Evolutionary conservation across 2,329 filamentous ascomycete species (phyloP).

Genomic region (Fusarium denticulatum): DNA sequence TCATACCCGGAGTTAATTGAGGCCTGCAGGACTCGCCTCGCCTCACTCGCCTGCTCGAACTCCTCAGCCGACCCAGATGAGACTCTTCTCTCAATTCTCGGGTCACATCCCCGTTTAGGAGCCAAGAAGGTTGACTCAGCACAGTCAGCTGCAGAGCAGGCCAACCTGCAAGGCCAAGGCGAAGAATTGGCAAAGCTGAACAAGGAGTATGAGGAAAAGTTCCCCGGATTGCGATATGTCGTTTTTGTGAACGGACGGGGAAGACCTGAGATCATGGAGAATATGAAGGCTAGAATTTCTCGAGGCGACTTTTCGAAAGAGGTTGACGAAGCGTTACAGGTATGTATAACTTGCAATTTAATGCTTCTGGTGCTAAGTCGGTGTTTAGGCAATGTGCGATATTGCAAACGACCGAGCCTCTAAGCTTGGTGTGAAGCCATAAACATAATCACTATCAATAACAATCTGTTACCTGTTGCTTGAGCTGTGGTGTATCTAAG

Average conservation of each 20-base stretch:
- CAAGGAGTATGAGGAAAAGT: slow-evolving; percentile 78
- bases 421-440: slow-evolving; percentile 31
- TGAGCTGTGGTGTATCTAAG: slow-evolving; percentile 8
- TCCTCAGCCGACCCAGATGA: slow-evolving; percentile 55
- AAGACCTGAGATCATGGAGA: slow-evolving; percentile 78
- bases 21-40: slow-evolving; percentile 71
- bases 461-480: slow-evolving; percentile 1
- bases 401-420: slow-evolving; percentile 82
- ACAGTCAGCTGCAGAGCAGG: slow-evolving; percentile 84
- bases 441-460: neutral
- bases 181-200: slow-evolving; percentile 76
- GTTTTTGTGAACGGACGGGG: slow-evolving; percentile 89
- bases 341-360: slow-evolving; percentile 51
- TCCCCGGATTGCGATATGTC: slow-evolving; percentile 87
- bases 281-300: slow-evolving; percentile 81
- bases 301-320: slow-evolving; percentile 73
- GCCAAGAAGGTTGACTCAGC: slow-evolving; percentile 84
- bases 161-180: slow-evolving; percentile 71
- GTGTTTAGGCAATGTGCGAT: slow-evolving; percentile 81
- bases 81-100: slow-evolving; percentile 77
- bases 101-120: slow-evolving; percentile 84
- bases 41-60: slow-evolving; percentile 64
- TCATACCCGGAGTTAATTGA: slow-evolving; percentile 77
- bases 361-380: slow-evolving; percentile 20
- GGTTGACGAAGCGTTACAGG: slow-evolving; percentile 78